Evolutionary conservation across 768 basidiomycete genomes (phyloP).

Genomic region (Pleurotus sapidus): DNA sequence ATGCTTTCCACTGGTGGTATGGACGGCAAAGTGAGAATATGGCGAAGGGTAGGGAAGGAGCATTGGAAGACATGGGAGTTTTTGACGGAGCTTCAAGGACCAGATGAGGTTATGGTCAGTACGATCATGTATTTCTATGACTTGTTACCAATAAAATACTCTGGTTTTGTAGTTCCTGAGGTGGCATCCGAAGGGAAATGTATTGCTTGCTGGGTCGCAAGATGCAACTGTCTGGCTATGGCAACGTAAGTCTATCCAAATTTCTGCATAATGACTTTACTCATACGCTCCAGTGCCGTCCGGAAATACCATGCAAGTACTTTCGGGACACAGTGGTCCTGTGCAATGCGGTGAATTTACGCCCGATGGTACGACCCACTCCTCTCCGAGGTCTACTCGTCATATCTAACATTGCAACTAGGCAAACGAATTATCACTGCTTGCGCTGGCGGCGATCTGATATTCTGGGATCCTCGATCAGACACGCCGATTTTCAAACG

Average conservation of each 20-base stretch:
- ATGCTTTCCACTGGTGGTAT: constrained; percentile 95
- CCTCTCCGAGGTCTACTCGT: neutral
- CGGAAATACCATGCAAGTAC: constrained; percentile 94
- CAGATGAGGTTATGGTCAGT: constrained; percentile 92
- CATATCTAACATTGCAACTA: constrained; percentile 20
- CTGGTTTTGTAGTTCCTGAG: constrained; percentile 65
- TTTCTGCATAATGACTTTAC: neutral
- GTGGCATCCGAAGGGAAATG: constrained; percentile 94
- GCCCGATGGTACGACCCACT: constrained; percentile 63
- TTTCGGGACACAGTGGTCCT: constrained; percentile 84
- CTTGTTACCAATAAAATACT: neutral
- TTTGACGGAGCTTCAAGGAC: constrained; percentile 87
- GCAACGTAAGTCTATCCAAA: constrained; percentile 67
- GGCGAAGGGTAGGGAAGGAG: constrained; percentile 80
- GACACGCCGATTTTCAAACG: constrained; percentile 82
- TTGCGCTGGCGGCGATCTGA: constrained; percentile 75
- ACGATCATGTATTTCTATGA: neutral
- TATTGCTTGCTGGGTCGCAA: constrained; percentile 88
- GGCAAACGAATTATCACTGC: constrained; percentile 90
- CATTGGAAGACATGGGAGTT: constrained; percentile 89
- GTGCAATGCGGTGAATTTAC: constrained; percentile 90
- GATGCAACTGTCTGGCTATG: constrained; percentile 96
- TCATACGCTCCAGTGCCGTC: constrained; percentile 69
- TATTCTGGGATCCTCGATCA: constrained; percentile 90
- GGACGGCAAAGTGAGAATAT: constrained; percentile 93